These are phyloP conservation scores for Starmerella sp. DNA, from an alignment of 805 yeast genomes.

Conservation along the genomic window DNA sequence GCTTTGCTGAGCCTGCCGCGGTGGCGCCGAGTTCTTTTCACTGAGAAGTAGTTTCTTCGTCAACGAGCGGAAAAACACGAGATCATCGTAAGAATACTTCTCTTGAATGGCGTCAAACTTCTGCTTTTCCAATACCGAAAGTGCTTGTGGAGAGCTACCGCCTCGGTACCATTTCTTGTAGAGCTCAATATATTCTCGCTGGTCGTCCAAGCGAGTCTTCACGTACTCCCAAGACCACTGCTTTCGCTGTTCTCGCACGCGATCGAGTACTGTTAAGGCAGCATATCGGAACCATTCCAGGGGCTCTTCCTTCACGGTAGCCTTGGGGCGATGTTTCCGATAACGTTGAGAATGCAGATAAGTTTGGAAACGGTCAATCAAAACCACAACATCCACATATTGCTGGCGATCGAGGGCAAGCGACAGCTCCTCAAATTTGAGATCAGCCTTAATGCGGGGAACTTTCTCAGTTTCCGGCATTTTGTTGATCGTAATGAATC, in stretches of 20 bases:
- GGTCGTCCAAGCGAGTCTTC: slow-evolving; percentile 56
- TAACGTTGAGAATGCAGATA: slow-evolving; percentile 65
- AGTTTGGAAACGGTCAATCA: slow-evolving; percentile 73
- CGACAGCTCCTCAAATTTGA: slow-evolving; percentile 83
- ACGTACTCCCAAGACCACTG: slow-evolving; percentile 86
- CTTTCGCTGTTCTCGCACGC: slow-evolving; percentile 68
- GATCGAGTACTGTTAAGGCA: slow-evolving; percentile 60
- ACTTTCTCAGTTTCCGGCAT: slow-evolving; percentile 37
- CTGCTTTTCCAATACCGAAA: slow-evolving; percentile 27
- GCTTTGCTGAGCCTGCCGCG: slow-evolving; percentile 5
- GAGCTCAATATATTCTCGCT: slow-evolving; percentile 52
- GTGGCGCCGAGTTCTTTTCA: slow-evolving; percentile 33
- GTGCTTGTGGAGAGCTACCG: slow-evolving; percentile 19
- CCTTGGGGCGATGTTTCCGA: slow-evolving; percentile 55
- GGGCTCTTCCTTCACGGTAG: slow-evolving; percentile 48
- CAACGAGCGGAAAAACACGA: slow-evolving; percentile 71
- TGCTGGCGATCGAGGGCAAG: slow-evolving; percentile 74
- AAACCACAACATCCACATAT: slow-evolving; percentile 68
- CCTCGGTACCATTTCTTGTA: slow-evolving; percentile 54
- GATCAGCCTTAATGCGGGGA: slow-evolving; percentile 53
- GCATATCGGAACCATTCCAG: slow-evolving; percentile 73
- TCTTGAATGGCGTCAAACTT: slow-evolving; percentile 46
- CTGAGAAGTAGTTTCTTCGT: slow-evolving; percentile 58
- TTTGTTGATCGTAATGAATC: slow-evolving; percentile 72
- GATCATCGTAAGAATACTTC: slow-evolving; percentile 59